Percentiles rank a stretch among this genome's conserved stretches.
These are phyloP conservation scores for Colletotrichum orbiculare DNA, from an alignment of 2,329 filamentous ascomycete species.

Conservation along the genomic window DNA sequence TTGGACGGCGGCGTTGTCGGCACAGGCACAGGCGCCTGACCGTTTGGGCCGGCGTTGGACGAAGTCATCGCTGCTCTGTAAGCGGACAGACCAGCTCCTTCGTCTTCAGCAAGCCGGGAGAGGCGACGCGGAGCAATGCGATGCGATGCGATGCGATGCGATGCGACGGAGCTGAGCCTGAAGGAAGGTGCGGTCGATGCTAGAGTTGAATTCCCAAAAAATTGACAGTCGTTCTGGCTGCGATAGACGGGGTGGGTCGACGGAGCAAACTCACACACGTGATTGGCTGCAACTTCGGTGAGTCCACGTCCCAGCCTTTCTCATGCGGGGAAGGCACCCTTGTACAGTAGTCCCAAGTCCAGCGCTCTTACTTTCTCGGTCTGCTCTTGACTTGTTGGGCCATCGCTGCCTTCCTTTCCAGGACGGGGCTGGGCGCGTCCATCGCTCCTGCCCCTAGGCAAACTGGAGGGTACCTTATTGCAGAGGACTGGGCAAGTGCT, in stretches of 20 bases:
- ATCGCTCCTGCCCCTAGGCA: no score
- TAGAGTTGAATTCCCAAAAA: conserved; percentile 33
- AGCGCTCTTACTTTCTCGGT: background rate
- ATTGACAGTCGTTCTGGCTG: conserved; percentile 33
- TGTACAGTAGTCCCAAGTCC: background rate
- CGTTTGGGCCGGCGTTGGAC: conserved; percentile 59
- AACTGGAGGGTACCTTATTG: no score
- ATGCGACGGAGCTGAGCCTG: conserved; percentile 34
- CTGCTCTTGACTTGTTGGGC: background rate
- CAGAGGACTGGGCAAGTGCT: no score
- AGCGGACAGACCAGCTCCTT: conserved; percentile 62
- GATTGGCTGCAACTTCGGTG: conserved; percentile 31
- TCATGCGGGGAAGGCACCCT: no score
- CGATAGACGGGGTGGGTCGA: conserved; percentile 34
- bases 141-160: conserved; percentile 36
- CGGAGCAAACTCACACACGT: conserved; percentile 14
- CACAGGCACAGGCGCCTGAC: conserved; percentile 39
- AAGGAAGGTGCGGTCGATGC: conserved; percentile 27
- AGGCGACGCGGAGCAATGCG: conserved; percentile 32
- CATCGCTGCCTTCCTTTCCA: conserved; percentile 15
- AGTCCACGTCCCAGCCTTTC: background rate
- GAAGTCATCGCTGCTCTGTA: conserved; percentile 69
- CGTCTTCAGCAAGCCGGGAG: conserved; percentile 50
- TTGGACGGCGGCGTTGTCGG: conserved; percentile 39
- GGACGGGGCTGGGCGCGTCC: background rate